These are phyloP conservation scores for Komagataella mondaviorum DNA, from an alignment of 805 yeast species.

Conservation along the genomic window DNA sequence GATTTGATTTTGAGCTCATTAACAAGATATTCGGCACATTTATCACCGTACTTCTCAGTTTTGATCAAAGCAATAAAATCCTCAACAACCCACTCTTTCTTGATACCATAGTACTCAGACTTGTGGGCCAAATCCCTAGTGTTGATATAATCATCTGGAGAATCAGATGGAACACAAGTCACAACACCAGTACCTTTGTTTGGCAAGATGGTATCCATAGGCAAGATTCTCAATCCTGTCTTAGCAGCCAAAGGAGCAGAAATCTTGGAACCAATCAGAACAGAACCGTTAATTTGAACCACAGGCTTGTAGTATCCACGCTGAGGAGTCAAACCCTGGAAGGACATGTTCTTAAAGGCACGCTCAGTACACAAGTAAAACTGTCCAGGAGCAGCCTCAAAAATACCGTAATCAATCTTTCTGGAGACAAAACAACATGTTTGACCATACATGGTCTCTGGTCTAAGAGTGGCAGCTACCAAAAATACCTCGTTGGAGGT, in stretches of 20 bases:
- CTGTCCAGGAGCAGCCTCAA: conserved; percentile 67
- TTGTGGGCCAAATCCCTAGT: conserved; percentile 73
- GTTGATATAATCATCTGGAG: conserved; percentile 94
- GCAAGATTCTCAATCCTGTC: conserved; percentile 67
- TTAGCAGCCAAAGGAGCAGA: conserved; percentile 70
- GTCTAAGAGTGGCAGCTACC: conserved; percentile 95
- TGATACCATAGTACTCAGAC: conserved; percentile 79
- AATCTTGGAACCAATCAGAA: conserved; percentile 76
- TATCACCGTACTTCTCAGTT: conserved; percentile 80
- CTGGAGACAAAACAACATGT: conserved; percentile 97
- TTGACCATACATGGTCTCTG: conserved; percentile 98
- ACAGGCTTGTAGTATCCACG: conserved; percentile 67
- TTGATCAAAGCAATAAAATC: conserved; percentile 63
- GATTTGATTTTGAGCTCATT: conserved; percentile 85
- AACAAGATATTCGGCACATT: conserved; percentile 74
- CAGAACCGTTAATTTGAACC: conserved; percentile 50
- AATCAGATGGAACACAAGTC: conserved; percentile 97
- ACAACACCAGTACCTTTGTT: conserved; percentile 98
- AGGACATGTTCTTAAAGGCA: conserved; percentile 95
- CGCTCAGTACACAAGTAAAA: conserved; percentile 83
- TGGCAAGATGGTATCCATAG: conserved; percentile 95
- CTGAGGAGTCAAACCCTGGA: conserved; percentile 80
- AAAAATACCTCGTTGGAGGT: conserved; percentile 56
- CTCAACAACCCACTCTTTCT: conserved; percentile 72
- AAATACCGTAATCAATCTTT: conserved; percentile 82